A percentile compares a stretch with the other conserved stretches of the same genome.
These are phyloP conservation scores for Calonectria crousiana DNA, from an alignment of 2,329 filamentous ascomycete species.

Conservation along the genomic window DNA sequence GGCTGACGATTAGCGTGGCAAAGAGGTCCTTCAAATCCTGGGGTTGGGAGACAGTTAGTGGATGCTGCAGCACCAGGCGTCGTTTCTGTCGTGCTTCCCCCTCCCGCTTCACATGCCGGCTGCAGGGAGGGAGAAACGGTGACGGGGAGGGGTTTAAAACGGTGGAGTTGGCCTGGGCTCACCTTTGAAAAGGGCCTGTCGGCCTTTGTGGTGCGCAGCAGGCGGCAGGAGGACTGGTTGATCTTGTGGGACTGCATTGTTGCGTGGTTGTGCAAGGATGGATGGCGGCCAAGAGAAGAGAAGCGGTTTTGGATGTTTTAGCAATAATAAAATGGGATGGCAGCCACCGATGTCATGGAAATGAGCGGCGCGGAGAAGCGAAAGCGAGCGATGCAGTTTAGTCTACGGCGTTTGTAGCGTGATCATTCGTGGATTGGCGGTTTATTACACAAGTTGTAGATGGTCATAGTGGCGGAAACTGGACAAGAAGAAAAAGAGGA, in stretches of 20 bases:
- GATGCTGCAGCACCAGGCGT: background rate
- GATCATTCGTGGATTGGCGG: background rate
- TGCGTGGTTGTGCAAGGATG: background rate
- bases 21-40: slow-evolving; percentile 98
- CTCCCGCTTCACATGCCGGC: too few relatives aligned
- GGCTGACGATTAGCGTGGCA: slow-evolving; percentile 92
- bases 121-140: background rate
- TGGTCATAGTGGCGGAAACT: background rate
- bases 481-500: background rate
- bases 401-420: background rate
- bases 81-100: background rate
- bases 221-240: slow-evolving; percentile 86
- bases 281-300: too few relatives aligned
- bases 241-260: background rate
- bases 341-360: background rate
- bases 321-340: background rate
- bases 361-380: background rate
- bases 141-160: background rate
- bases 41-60: background rate
- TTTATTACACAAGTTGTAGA: background rate
- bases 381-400: background rate
- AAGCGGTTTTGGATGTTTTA: background rate
- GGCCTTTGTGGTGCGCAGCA: slow-evolving; percentile 97
- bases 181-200: slow-evolving; percentile 94
- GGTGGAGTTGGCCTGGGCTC: slow-evolving; percentile 53